Percentiles rank a stretch among this genome's conserved stretches.
Conservation (phyloP, 2,329 filamentous ascomycete genomes). For the Xylariomycetidae sp. region DNA sequence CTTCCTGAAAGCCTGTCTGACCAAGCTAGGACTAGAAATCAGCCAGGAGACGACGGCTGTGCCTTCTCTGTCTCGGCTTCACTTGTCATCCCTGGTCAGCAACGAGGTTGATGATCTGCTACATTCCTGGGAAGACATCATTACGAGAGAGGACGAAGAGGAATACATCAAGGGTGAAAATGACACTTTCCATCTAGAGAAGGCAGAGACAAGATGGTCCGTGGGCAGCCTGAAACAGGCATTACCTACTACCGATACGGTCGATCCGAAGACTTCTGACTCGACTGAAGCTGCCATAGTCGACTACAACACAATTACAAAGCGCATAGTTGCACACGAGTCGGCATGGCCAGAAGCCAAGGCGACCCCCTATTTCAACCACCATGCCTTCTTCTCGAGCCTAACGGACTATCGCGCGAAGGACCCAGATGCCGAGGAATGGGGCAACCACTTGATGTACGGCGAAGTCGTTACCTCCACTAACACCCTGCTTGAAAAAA, state of each 20-base stretch:
- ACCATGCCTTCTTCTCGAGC: conserved; percentile 70
- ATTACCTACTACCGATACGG: conserved; percentile 36
- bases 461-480: conserved; percentile 92
- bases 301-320: conserved; percentile 70
- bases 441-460: conserved; percentile 77
- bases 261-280: conserved; percentile 16
- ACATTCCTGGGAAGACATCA: conserved; percentile 60
- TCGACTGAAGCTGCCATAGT: conserved; percentile 53
- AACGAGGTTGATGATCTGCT: conserved; percentile 65
- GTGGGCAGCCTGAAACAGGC: conserved; percentile 51
- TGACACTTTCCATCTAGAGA: conserved; percentile 77
- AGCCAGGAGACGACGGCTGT: conserved; percentile 64
- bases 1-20: conserved; percentile 76
- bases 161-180: conserved; percentile 75
- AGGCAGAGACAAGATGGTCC: conserved; percentile 56
- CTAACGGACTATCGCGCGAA: conserved; percentile 62
- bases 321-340: conserved; percentile 71
- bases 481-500: conserved; percentile 89
- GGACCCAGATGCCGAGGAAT: conserved; percentile 54
- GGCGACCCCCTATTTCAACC: conserved; percentile 82
- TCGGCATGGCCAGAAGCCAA: conserved; percentile 61
- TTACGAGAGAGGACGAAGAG: conserved; percentile 60
- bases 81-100: conserved; percentile 68
- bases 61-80: conserved; percentile 75
- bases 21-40: conserved; percentile 77